Conservation (phyloP, 192 early-diverging fungal species). For the Umbelopsis sp. region DNA sequence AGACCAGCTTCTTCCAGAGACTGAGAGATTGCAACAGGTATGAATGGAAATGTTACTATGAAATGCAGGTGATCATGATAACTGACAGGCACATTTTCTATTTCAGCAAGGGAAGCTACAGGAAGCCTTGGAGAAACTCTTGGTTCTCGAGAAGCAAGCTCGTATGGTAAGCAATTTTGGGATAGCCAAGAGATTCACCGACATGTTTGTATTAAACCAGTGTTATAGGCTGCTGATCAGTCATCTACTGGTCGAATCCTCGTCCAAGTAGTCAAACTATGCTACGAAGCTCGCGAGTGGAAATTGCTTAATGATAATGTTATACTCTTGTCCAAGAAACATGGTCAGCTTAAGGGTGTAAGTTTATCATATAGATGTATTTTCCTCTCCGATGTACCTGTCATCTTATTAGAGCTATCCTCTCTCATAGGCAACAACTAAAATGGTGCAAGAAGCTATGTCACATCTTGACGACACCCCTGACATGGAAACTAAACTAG, state of each 20-base stretch:
- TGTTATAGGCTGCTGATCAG: constrained; percentile 76
- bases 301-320: constrained; percentile 92
- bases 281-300: constrained; percentile 77
- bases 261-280: constrained; percentile 75
- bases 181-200: not conserved
- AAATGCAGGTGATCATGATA: not conserved
- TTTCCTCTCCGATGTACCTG: not conserved
- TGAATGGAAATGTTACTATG: not conserved
- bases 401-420: not conserved
- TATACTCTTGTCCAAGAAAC: constrained; percentile 92
- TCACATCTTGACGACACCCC: constrained; percentile 85
- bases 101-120: constrained; percentile 67
- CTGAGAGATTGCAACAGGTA: constrained; percentile 70
- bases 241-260: constrained; percentile 88
- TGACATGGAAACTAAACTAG: constrained; percentile 78
- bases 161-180: constrained; percentile 65
- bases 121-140: constrained; percentile 87
- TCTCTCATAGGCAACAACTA: constrained; percentile 76
- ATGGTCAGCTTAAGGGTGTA: constrained; percentile 90
- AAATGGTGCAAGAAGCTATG: constrained; percentile 95
- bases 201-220: not conserved
- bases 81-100: not conserved
- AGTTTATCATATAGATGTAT: constrained; percentile 1
- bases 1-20: constrained; percentile 78
- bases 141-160: constrained; percentile 93